Base-by-base conservation (phyloP, 768 basidiomycete genomes). In the Trametes maxima region DNA sequence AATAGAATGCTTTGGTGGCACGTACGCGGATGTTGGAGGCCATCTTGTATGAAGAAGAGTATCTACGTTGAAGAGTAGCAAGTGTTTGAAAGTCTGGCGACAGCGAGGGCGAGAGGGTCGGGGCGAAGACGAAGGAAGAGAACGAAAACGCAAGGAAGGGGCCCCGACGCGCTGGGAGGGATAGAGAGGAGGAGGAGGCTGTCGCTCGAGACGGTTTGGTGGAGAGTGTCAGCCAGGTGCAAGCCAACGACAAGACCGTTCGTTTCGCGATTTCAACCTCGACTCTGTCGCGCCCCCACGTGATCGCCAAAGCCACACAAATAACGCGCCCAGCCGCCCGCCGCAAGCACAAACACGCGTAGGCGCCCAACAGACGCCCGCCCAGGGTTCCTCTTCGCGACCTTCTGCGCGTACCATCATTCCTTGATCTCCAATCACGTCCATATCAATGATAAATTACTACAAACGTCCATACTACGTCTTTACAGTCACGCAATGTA, bases 11-110 rank as follows among this genome's bases (percentile, higher is more conserved):
- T 33, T 33, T 33, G 28, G 28, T 33, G 28, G 45, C 7, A 69
- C 68, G 35, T 79, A 89, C 88, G 71, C 88, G 86, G 72, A 82
- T 78, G 78, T 80, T 86, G 69, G 78, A 84, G 70, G 85, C 82
- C 85, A 89, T 88, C 55, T 63, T 63, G 49, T 39, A 45, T 54
- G 61, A 60, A 64, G 39, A 62, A 66, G 45, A 43, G 48, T 48
- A 62, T 54, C 59, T 54, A 60, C 58, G 57, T 44, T 64, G 63
- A 59, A 59, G 46, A 55, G 39, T 58, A 58, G 59, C 33, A 46
- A 65, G 60, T 65, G 67, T 62, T 44, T 47, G 24, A 60, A 66
- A 70, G 66, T 64, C 54, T 63, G 55, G 55, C 59, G 65, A 64
- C 60, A 64, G 59, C 57, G 59, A 59, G 43, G 36, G 56, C 22